Base-by-base conservation (phyloP, 306 rosid species). In the Lotus japonicus region DNA sequence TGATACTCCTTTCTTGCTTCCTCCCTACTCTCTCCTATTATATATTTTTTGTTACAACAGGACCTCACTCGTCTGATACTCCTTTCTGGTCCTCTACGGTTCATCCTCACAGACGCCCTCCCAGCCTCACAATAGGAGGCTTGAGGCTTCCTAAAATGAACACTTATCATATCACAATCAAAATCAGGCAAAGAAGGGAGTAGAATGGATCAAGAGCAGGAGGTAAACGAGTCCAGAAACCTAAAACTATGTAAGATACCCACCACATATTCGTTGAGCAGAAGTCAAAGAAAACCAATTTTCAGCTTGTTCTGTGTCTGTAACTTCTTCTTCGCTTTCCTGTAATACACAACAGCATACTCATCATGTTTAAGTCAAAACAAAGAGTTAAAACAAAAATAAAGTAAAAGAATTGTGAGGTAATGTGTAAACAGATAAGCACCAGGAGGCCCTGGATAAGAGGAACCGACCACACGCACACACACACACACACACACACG, bases 311-410 rank as follows among this genome's bases (percentile, higher is more conserved):
- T 95, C 99, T 42, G 92, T 90, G 81, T 95, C 99, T 1, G 96
- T 90, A 58, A 95, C 92, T 82, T 90, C 99, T 87, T 95, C 99
- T 80, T 95, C 99, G 35, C 88, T 95, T 82, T 90, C 99, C 99
- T 94, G 82, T 64, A 75, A 77, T 67, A 54, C 11, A 52, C 26
- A 66, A 66, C 16, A 23, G 41, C 56, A 71, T 35, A 7, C 10
- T 53, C 51, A 58, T 57, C 1, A 15, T 31, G 26, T 21, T 21
- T 21, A 21, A 21, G 26, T 21, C 26, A 21, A 21, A 36, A 16
- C 36, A 17, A 38, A 50, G 4, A 33, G 11, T 10, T 10, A 74
- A 21, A 21, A 52, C 12, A 39, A 44, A 49, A 62, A 48, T 19
- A 64, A 38, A 58, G 57, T 23, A 58, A 60, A 50, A 13, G 9